phyloP scores from a whole-genome alignment of 192 early-diverging fungal species.

The Piromyces finnis region DNA sequence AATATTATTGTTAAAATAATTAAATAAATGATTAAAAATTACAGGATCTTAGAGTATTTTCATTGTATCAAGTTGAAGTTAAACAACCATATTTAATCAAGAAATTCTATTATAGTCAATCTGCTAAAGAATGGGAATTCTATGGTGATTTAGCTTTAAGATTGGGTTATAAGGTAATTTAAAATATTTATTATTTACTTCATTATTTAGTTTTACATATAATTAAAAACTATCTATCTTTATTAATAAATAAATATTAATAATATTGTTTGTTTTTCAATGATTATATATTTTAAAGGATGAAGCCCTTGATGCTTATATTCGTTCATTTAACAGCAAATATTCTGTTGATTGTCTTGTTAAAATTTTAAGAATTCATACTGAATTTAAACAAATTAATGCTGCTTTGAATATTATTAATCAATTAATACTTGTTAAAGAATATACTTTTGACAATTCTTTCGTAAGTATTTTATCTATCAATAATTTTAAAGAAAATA shows the following conservation, averaged over 20 bases:
- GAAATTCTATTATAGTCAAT: slow-evolving; percentile 65
- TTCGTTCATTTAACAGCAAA: background rate
- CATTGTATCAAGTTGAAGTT: slow-evolving; percentile 77
- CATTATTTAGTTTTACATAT: too few species aligned
- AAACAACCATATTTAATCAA: slow-evolving; percentile 29
- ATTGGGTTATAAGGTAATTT: slow-evolving; percentile 51
- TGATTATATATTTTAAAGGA: background rate
- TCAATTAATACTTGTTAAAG: background rate
- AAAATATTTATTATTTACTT: background rate
- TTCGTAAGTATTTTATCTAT: too few species aligned
- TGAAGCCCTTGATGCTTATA: background rate
- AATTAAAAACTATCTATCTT: too few species aligned
- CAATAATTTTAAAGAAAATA: too few species aligned
- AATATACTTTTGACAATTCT: background rate
- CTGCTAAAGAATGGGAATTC: slow-evolving; percentile 94
- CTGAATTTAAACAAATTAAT: background rate
- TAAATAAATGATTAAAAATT: too few species aligned
- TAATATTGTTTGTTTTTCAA: too few species aligned
- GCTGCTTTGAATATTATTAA: background rate
- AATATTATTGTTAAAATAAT: too few species aligned
- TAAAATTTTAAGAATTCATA: background rate
- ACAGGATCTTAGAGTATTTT: slow-evolving; percentile 48
- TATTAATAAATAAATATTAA: too few species aligned
- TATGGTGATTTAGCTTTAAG: slow-evolving; percentile 82
- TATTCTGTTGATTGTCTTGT: background rate